These are phyloP conservation scores for Dalbergia cochinchinensis DNA, from an alignment of 306 rosid species.

Conservation along the genomic window DNA sequence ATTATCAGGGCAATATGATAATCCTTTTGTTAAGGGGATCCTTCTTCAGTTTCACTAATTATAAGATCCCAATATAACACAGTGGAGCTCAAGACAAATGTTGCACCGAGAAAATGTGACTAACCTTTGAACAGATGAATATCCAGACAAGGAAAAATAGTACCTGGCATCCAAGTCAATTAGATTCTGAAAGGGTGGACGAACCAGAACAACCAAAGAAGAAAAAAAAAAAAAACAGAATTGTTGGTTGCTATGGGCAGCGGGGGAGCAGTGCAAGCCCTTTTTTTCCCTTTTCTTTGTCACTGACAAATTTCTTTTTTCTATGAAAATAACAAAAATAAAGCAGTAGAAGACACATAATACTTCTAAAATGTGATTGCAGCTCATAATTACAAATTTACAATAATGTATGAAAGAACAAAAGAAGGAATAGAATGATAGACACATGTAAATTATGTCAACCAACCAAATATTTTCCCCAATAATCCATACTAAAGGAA, in stretches of 20 bases:
- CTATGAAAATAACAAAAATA: background rate
- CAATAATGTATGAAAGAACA: background rate
- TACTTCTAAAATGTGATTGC: background rate
- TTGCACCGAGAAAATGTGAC: slow-evolving; percentile 39
- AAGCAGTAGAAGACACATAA: slow-evolving; percentile 10
- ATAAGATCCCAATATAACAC: slow-evolving; percentile 7
- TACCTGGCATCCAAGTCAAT: slow-evolving; percentile 68
- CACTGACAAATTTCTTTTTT: no score
- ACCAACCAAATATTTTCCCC: background rate
- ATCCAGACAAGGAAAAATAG: slow-evolving; percentile 83
- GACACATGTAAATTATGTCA: slow-evolving; percentile 9
- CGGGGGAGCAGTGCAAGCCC: no score
- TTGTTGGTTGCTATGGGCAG: no score
- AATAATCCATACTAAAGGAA: slow-evolving; percentile 16
- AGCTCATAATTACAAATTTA: background rate
- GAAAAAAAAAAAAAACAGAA: background rate
- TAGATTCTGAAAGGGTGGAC: slow-evolving; percentile 39
- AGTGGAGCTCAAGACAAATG: slow-evolving; percentile 21
- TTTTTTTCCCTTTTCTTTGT: no score
- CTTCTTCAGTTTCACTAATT: slow-evolving; percentile 18
- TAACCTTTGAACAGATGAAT: slow-evolving; percentile 92
- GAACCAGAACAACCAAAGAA: background rate
- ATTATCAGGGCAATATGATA: slow-evolving; percentile 33
- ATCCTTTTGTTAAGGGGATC: slow-evolving; percentile 6
- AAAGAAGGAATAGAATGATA: slow-evolving; percentile 2